Percentiles rank a stretch among this genome's conserved stretches.
Evolutionary conservation across 2,329 filamentous ascomycete species (phyloP).

Genomic region (Fusarium kyushuense): DNA sequence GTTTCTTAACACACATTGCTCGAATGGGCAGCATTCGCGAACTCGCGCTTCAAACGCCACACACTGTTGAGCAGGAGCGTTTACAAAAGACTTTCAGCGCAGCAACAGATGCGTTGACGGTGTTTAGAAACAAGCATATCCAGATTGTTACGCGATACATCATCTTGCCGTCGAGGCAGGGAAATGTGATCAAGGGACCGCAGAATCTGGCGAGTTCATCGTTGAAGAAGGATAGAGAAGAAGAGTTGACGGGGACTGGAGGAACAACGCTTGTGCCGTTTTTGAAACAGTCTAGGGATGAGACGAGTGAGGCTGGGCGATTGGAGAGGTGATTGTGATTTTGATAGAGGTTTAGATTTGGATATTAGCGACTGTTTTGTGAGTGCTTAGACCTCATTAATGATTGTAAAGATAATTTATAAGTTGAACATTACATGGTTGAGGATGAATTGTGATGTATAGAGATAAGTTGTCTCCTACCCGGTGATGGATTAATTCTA

Average conservation of each 20-base stretch:
- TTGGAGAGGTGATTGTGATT: constrained; percentile 36
- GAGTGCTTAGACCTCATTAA: neutral
- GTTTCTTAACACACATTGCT: constrained; percentile 79
- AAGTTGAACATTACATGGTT: neutral
- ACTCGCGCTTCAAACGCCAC: constrained; percentile 69
- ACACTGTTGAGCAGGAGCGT: constrained; percentile 62
- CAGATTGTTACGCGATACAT: constrained; percentile 93
- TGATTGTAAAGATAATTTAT: neutral
- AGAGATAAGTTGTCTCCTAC: neutral
- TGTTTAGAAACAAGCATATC: constrained; percentile 87
- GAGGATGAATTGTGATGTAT: neutral
- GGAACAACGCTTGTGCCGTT: constrained; percentile 91
- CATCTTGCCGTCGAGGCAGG: constrained; percentile 75
- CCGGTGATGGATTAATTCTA: neutral
- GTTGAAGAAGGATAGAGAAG: constrained; percentile 51
- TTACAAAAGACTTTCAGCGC: constrained; percentile 70
- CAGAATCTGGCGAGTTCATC: constrained; percentile 62
- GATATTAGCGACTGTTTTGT: constrained; percentile 16
- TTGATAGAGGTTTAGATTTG: constrained; percentile 2
- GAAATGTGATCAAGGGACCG: constrained; percentile 32
- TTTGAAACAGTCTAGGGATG: constrained; percentile 87
- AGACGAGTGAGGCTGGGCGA: constrained; percentile 68
- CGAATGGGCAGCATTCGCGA: constrained; percentile 79
- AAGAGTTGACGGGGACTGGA: constrained; percentile 83
- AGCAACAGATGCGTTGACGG: constrained; percentile 79